Evolutionary conservation across 495 filamentous ascomycete genomes (phyloP).

Genomic region (Cercophora scortea): DNA sequence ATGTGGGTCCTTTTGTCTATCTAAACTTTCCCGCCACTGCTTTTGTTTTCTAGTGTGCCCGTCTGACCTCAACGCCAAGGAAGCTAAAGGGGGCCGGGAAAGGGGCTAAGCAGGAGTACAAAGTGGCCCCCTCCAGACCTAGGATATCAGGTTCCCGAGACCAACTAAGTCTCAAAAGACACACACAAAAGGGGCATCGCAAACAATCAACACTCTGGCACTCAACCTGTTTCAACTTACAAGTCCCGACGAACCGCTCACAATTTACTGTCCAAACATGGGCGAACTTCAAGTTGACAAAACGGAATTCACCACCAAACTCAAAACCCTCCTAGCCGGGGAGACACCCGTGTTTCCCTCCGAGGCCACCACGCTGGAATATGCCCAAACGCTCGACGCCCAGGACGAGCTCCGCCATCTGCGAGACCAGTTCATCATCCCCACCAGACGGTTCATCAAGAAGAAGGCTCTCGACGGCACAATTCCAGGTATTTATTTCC

Average conservation of each 20-base stretch:
- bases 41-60: not conserved
- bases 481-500: slow-evolving; percentile 11
- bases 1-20: not conserved
- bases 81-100: too few species aligned
- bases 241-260: not conserved
- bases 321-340: slow-evolving; percentile 8
- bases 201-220: too few species aligned
- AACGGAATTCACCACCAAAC: slow-evolving; percentile 1
- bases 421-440: slow-evolving; percentile 71
- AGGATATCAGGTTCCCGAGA: too few species aligned
- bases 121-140: not conserved
- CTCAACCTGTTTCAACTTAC: not conserved
- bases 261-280: not conserved
- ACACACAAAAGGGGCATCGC: too few species aligned
- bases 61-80: too few species aligned
- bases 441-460: slow-evolving; percentile 60
- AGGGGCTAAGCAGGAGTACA: not conserved
- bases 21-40: not conserved
- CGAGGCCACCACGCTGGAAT: slow-evolving; percentile 9
- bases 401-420: slow-evolving; percentile 60
- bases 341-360: slow-evolving; percentile 8
- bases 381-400: slow-evolving; percentile 45
- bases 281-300: not conserved
- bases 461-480: slow-evolving; percentile 48
- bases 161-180: too few species aligned